Evolutionary conservation across 1,139 yeast species (phyloP), one percentile per base, ranked within the genome.

Genomic region (Blastobotrys ciferrii): DNA sequence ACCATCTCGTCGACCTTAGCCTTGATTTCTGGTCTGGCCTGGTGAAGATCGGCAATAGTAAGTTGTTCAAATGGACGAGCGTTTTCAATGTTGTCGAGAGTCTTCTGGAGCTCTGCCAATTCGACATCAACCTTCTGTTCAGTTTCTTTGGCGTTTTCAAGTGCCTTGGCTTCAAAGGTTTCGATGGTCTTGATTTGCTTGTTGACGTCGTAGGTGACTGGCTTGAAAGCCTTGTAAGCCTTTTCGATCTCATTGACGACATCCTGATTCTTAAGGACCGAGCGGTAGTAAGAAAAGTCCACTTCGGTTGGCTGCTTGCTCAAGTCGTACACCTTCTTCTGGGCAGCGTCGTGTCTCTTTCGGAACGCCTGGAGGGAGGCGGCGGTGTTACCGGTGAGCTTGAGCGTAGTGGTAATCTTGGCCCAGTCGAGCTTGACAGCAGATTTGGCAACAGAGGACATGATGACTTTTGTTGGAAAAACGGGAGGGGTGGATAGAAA

Each of bases 51-150:
- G 56, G 89, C 96, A 54, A 91, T 92, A 49, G 97, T 91, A 71
- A 92, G 83, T 75, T 92, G 92, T 70, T 88, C 97, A 67, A 92
- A 91, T 65, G 98, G 96, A 78, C 98, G 87, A 56, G 98, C 97
- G 58, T 86, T 74, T 76, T 92, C 95, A 68, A 92, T 94, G 77
- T 92, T 94, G 71, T 81, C 81, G 69, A 92, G 78, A 56, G 98
- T 91, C 71, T 79, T 82, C 72, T 87, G 82, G 69, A 92, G 82
- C 66, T 88, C 91, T 62, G 80, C 74, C 66, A 94, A 78, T 76
- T 92, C 98, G 63, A 84, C 82, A 60, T 82, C 74, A 54, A 92
- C 98, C 59, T 92, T 82, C 60, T 82, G 74, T 76, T 92, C 97
- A 57, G 98, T 92, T 65, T 84, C 82, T 76, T 87, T 81, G 62